Percentiles rank a stretch among this genome's conserved stretches.
These are phyloP conservation scores for Parasitella parasitica DNA, from an alignment of 371 early-diverging fungal species.

Conservation along the genomic window DNA sequence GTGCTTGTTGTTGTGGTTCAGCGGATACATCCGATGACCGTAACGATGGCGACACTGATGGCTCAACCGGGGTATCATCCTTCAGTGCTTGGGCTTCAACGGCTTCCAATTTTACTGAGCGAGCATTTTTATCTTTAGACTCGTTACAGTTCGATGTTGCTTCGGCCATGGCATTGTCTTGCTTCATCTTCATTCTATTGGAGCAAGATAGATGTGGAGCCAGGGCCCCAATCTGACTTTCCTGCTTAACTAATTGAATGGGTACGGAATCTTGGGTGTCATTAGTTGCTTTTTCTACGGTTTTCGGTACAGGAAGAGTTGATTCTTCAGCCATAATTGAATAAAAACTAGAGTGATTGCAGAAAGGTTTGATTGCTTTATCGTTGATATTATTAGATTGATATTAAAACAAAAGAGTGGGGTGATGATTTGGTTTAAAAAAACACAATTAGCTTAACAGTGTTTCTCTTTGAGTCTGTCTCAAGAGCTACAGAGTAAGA, in stretches of 20 bases:
- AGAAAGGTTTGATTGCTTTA: background rate
- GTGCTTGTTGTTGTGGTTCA: background rate
- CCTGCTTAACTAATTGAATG: background rate
- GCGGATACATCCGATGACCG: background rate
- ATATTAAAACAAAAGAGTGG: background rate
- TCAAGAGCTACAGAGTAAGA: slow-evolving; percentile 5
- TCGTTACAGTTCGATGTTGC: background rate
- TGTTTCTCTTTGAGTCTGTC: slow-evolving; percentile 5
- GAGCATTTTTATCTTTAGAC: background rate
- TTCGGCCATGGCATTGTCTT: background rate
- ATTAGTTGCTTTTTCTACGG: background rate
- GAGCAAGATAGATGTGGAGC: background rate
- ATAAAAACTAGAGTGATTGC: background rate
- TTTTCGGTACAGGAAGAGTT: background rate
- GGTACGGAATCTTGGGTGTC: background rate
- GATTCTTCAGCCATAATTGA: slow-evolving; percentile 1
- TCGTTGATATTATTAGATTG: background rate
- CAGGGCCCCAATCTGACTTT: background rate
- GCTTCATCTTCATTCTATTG: background rate
- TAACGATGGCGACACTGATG: background rate
- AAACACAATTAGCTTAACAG: slow-evolving; percentile 3
- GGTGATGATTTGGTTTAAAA: background rate
- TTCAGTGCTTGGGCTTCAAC: background rate
- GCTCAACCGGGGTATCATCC: slow-evolving; percentile 14
- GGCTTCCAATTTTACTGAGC: background rate